Base-by-base conservation (phyloP, 768 basidiomycete species). In the Lactarius pseudohatsudake region DNA sequence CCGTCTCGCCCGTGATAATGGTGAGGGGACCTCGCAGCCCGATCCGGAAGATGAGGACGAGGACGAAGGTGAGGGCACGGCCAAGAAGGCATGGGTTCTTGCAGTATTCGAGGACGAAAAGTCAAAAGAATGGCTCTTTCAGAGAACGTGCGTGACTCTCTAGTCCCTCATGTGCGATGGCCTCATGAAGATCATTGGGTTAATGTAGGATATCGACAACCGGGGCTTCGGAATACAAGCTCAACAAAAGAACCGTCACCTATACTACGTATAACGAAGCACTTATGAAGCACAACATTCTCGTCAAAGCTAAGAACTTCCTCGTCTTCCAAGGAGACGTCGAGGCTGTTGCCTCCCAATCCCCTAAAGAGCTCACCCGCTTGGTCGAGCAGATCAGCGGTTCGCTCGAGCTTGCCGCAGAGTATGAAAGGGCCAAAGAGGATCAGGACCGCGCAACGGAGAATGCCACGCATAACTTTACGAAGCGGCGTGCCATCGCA, bases 311-410 rank as follows among this genome's bases (percentile, higher is more conserved):
- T 15, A 98, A 98, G 81, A 98, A 98, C 79, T 99, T 98, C 73
- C 88, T 98, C 61, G 97, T 98, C 13, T 98, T 99, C 80, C 97
- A 99, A 74, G 97, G 97, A 60, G 97, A 98, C 74, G 97, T 99
- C 38, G 97, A 99, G 78, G 93, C 94, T 2, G 93, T 99, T 40
- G 97, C 97, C 0, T 92, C 92, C 2, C 97, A 99, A 72, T 94
- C 92, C 0, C 86, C 97, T 18, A 88, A 88, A 65, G 95, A 96
- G 71, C 86, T 98, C 26, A 84, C 96, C 0, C 85, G 86, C 20
- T 87, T 98, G 38, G 91, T 99, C 56, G 97, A 99, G 71, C 94
- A 98, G 75, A 98, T 98, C 68, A 91, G 89, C 66, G 96, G 96
- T 1, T 97, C 94, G 0, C 81, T 96, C 26, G 97, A 98, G 73